Evolutionary conservation across 768 basidiomycete species (phyloP), one percentile per base, ranked within the genome.

Genomic region (Gyrodon lividus): DNA sequence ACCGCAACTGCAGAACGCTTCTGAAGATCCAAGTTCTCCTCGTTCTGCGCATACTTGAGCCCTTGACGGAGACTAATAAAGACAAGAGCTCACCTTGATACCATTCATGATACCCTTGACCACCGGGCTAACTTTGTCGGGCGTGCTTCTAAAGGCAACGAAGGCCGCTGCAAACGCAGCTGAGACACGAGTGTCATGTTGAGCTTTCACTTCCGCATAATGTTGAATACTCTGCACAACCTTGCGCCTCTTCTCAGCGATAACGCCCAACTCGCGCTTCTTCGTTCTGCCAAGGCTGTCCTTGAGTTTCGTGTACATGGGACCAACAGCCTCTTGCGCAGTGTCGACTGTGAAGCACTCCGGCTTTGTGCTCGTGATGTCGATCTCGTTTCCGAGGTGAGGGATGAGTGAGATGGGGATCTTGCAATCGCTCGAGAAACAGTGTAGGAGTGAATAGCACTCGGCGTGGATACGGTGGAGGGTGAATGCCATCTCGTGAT

Each of bases 31-130:
- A 83, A 54, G 57, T 95, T 97, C 56, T 91, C 89, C 67, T 99
- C 97, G 56, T 81, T 87, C 90, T 92, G 57, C 4, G 51, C 20
- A 17, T 31, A n/a, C 40, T 31, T 58, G 56, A 46, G 60, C 54
- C 40, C 14, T 33, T 22, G 50, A 8, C 24, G 13, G 19, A 28
- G 6, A 28, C 8, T 43, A 3, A 17, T 23, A 13, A 48, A 30
- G 33, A 38, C 16, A n/a, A 30, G 6, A 35, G 51, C 80, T 38
- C 46, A 92, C 95, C 83, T 97, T 98, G 75, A 98, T 87, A 20
- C 94, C 92, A 51, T 93, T 96, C 89, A 98, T 98, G 50, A 98
- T 86, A 20, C 91, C 92, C 67, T 95, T 94, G 39, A 99, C 93
- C 43, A 99, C 84, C 0, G 97, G 95, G 59, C 92, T 96, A 55